Evolutionary conservation across 768 basidiomycete genomes (phyloP).

Genomic region (Trametes elegans): DNA sequence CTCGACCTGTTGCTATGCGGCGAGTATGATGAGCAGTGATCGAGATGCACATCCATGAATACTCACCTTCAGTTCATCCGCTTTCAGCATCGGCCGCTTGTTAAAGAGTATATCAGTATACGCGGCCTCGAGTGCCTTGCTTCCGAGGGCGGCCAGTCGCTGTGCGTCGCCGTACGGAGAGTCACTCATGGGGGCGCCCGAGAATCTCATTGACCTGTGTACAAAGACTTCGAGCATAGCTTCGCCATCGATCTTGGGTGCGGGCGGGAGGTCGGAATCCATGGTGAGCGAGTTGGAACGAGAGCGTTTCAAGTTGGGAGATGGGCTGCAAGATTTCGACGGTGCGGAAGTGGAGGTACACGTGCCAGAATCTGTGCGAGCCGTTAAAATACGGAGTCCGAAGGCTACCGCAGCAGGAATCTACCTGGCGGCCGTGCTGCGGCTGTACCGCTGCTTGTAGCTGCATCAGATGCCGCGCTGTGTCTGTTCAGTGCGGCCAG

Average conservation of each 20-base stretch:
- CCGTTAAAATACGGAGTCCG: conserved; percentile 10
- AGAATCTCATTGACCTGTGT: conserved; percentile 58
- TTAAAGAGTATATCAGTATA: conserved; percentile 51
- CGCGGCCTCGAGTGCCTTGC: conserved; percentile 47
- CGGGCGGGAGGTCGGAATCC: conserved; percentile 37
- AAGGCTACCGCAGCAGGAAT: conserved; percentile 6
- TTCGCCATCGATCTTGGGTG: conserved; percentile 53
- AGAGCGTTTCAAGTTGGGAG: conserved; percentile 37
- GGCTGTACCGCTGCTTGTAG: conserved; percentile 2
- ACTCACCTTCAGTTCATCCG: conserved; percentile 41
- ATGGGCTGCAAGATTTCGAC: conserved; percentile 20
- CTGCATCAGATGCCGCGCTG: neutral
- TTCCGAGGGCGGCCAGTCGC: conserved; percentile 59
- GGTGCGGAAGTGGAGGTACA: conserved; percentile 22
- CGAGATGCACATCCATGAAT: conserved; percentile 18
- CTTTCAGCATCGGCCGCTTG: conserved; percentile 36
- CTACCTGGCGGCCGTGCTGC: conserved; percentile 13
- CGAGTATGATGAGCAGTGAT: neutral
- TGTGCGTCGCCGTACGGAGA: conserved; percentile 56
- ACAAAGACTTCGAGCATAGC: conserved; percentile 67
- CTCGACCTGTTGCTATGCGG: conserved; percentile 29
- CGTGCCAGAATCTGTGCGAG: conserved; percentile 20
- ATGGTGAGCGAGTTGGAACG: conserved; percentile 28
- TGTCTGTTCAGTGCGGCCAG: neutral
- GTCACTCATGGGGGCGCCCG: conserved; percentile 19